Conservation (phyloP, 257 asterid species). For the Buddleja alternifolia region DNA sequence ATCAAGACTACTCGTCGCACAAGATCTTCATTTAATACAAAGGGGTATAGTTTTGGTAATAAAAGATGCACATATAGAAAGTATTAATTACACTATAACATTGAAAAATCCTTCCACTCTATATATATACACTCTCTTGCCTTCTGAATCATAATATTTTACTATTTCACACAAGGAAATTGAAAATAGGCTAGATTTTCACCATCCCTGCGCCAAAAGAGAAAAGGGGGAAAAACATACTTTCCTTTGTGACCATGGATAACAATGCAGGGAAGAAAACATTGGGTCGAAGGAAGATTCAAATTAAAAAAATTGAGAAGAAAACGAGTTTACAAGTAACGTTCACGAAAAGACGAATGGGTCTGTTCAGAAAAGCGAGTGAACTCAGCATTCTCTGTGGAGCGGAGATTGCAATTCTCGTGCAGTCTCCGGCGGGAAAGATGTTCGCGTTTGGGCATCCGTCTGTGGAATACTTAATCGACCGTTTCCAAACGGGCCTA, state of each 20-base stretch:
- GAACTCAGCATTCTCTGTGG: conserved; percentile 43
- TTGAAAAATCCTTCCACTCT: no score
- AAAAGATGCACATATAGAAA: no score
- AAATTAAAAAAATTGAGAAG: conserved; percentile 38
- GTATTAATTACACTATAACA: no score
- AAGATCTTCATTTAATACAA: no score
- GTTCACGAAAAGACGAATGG: conserved; percentile 40
- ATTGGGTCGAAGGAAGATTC: conserved; percentile 38
- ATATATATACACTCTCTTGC: no score
- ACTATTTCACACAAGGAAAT: no score
- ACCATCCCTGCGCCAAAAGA: no score
- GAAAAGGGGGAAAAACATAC: no score
- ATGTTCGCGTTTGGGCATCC: conserved; percentile 37
- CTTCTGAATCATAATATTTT: no score
- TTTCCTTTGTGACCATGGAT: conserved; percentile 4
- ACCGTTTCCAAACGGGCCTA: conserved; percentile 13
- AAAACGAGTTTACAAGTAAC: conserved; percentile 32
- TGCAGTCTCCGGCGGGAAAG: conserved; percentile 38
- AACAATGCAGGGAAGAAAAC: conserved; percentile 29
- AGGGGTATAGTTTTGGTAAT: no score
- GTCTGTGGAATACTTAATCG: conserved; percentile 16
- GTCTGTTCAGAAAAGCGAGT: conserved; percentile 42
- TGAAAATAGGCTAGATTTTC: no score
- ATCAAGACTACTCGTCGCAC: no score
- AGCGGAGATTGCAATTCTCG: conserved; percentile 34